Percentiles rank a stretch among this genome's conserved stretches.
These are phyloP conservation scores for Nyssa sinensis DNA, from an alignment of 148 eudicot genomes.

Conservation along the genomic window DNA sequence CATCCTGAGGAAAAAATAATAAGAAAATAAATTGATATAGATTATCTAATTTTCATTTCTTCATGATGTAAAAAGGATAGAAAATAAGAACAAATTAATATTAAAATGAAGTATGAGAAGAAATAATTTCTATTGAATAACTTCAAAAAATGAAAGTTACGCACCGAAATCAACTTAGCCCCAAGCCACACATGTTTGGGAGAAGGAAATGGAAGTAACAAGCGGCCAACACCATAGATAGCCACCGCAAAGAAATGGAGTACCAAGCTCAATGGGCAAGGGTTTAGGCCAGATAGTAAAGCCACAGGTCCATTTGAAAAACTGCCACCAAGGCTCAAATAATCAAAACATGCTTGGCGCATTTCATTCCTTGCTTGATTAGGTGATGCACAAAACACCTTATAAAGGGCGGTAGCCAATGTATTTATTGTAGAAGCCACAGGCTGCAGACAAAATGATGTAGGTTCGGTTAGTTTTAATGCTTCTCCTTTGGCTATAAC, in stretches of 20 bases:
- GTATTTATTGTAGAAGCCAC: conserved; percentile 20
- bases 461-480: background rate
- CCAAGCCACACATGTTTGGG: conserved; percentile 12
- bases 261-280: conserved; percentile 18
- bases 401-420: conserved; percentile 15
- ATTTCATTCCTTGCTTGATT: conserved; percentile 12
- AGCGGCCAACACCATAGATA: conserved; percentile 18
- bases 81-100: no score
- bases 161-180: conserved; percentile 10
- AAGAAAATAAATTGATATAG: background rate
- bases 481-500: no score
- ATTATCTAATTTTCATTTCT: no score
- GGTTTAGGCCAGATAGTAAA: conserved; percentile 16
- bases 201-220: conserved; percentile 12
- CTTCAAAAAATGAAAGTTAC: background rate
- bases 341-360: conserved; percentile 17
- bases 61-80: no score
- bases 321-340: conserved; percentile 13
- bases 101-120: no score
- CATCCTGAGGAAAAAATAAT: background rate
- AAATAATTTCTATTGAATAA: background rate
- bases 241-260: conserved; percentile 16
- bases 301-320: conserved; percentile 11
- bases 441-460: conserved; percentile 14
- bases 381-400: conserved; percentile 16